These are phyloP conservation scores for Trichophyton benhamiae DNA, from an alignment of 2,329 filamentous ascomycete species.

Conservation along the genomic window DNA sequence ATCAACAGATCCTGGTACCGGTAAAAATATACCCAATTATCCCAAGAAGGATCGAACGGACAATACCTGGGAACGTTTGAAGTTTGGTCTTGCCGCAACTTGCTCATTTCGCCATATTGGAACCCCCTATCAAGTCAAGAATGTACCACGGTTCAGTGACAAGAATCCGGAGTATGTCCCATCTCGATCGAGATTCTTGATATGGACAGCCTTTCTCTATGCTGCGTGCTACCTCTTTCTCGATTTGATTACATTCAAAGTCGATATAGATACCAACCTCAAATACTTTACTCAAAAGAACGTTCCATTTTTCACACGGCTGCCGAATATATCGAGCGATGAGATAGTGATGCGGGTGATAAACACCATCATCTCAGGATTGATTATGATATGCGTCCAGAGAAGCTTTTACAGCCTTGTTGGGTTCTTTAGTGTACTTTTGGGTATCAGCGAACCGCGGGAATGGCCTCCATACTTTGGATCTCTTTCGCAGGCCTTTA, in stretches of 20 bases:
- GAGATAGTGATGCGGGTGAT: background rate
- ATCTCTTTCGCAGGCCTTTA: conserved; percentile 6
- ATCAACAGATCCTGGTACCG: background rate
- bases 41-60: background rate
- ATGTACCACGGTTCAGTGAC: background rate
- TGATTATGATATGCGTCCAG: background rate
- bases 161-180: background rate
- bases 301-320: background rate
- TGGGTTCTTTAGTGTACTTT: conserved; percentile 1
- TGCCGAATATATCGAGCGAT: background rate
- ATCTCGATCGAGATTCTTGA: background rate
- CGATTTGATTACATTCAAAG: background rate
- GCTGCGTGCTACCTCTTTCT: background rate
- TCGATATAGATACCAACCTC: background rate
- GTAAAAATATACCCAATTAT: background rate
- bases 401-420: background rate
- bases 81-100: background rate
- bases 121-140: background rate
- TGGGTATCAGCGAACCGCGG: conserved; percentile 2
- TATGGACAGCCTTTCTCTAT: background rate
- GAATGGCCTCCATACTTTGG: conserved; percentile 8
- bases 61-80: background rate
- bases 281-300: background rate
- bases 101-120: background rate
- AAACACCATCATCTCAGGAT: background rate